phyloP scores from a whole-genome alignment of 2,329 filamentous ascomycete genomes.

The Beauveria varroae region DNA sequence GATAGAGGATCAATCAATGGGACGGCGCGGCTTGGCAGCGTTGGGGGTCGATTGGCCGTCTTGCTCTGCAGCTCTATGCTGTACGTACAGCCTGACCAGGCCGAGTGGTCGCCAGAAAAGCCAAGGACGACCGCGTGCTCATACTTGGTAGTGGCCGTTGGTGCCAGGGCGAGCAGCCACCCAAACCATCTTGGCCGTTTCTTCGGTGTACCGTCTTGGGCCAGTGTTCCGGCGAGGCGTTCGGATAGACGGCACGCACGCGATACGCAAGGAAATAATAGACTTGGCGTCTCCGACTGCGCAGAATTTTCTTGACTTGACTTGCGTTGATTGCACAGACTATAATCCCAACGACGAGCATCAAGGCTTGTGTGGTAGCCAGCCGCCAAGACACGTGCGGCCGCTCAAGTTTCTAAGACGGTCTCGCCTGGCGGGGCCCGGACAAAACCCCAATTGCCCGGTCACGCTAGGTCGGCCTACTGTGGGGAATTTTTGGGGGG shows the following conservation, averaged over 20 bases:
- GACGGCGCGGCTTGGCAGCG: not conserved
- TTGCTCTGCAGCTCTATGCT: not conserved
- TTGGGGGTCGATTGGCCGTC: not conserved
- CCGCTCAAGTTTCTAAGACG: not conserved
- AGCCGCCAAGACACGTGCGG: not conserved
- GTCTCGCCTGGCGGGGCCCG: not conserved
- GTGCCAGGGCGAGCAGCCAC: not conserved
- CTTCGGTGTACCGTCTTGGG: constrained; percentile 1
- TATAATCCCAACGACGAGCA: not conserved
- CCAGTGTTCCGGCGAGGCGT: not conserved
- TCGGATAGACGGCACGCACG: constrained; percentile 4
- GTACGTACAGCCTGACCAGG: too few species aligned
- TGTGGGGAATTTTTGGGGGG: not conserved
- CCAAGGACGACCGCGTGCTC: not conserved
- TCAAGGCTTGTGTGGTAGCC: not conserved
- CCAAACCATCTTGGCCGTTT: not conserved
- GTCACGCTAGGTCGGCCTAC: not conserved
- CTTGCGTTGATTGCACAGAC: not conserved
- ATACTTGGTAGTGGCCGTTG: not conserved
- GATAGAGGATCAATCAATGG: not conserved
- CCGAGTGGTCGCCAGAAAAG: not conserved
- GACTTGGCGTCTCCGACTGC: not conserved
- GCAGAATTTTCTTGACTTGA: not conserved
- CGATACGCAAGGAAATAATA: not conserved
- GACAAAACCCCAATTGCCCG: not conserved